Conservation (phyloP, 2,329 filamentous ascomycete genomes). For the Sarocladium brachiariae region DNA sequence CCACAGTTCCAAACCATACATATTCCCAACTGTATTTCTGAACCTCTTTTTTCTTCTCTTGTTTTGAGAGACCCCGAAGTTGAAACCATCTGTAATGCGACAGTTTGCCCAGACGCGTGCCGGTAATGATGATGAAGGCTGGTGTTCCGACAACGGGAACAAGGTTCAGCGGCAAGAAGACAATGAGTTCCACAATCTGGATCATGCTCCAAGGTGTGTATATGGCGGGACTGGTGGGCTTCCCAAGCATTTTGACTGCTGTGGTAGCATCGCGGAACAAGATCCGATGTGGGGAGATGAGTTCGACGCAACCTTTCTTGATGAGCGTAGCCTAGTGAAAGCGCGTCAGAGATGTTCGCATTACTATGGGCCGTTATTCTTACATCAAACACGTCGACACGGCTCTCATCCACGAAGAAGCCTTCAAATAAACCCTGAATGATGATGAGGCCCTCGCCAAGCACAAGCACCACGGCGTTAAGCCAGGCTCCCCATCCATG, state of each 20-base stretch:
- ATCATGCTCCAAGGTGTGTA: slow-evolving; percentile 86
- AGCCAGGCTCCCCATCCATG: slow-evolving; percentile 85
- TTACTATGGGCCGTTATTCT: too few species aligned
- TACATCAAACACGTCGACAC: slow-evolving; percentile 80
- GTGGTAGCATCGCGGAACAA: slow-evolving; percentile 61
- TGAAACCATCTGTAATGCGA: slow-evolving; percentile 90
- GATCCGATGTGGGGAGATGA: slow-evolving; percentile 61
- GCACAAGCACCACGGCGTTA: slow-evolving; percentile 76
- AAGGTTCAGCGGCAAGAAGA: slow-evolving; percentile 77
- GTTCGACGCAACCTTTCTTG: slow-evolving; percentile 60
- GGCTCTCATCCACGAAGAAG: slow-evolving; percentile 72
- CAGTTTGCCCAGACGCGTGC: slow-evolving; percentile 78
- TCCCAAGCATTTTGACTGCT: slow-evolving; percentile 74
- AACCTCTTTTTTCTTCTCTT: slow-evolving; percentile 66
- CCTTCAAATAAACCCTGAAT: slow-evolving; percentile 66
- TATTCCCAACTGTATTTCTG: slow-evolving; percentile 70
- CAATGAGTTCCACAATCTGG: slow-evolving; percentile 81
- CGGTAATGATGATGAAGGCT: slow-evolving; percentile 81
- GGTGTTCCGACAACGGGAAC: slow-evolving; percentile 77
- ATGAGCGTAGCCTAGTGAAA: slow-evolving; percentile 58
- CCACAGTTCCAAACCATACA: slow-evolving; percentile 85
- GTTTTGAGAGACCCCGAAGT: slow-evolving; percentile 65
- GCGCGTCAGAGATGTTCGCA: background rate
- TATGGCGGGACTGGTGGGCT: slow-evolving; percentile 66
- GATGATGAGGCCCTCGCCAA: slow-evolving; percentile 74